Evolutionary conservation across 371 early-diverging fungal species (phyloP).

Genomic region (Mucor mucedo): DNA sequence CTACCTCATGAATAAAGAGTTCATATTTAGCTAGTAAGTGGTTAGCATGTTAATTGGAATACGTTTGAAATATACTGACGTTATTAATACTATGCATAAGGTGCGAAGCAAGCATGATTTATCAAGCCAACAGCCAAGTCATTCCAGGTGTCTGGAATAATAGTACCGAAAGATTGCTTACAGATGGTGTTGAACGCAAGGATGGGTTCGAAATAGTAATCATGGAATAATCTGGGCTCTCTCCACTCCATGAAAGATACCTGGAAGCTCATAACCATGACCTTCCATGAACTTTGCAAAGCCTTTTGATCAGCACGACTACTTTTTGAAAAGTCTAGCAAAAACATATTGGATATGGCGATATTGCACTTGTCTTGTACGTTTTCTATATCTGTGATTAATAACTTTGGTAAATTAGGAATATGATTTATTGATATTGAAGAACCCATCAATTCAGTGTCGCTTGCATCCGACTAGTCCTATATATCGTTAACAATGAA

Average conservation of each 20-base stretch:
- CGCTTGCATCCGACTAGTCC: too few species aligned
- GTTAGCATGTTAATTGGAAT: slow-evolving; percentile 14
- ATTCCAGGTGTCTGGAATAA: slow-evolving; percentile 22
- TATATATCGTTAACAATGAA: too few species aligned
- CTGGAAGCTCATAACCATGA: slow-evolving; percentile 11
- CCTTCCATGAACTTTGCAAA: not conserved
- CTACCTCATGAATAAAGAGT: too few species aligned
- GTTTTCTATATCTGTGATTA: too few species aligned
- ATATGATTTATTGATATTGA: too few species aligned
- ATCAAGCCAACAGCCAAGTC: slow-evolving; percentile 17
- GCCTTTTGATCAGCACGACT: too few species aligned
- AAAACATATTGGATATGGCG: too few species aligned
- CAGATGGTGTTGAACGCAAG: slow-evolving; percentile 14
- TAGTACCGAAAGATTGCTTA: slow-evolving; percentile 17
- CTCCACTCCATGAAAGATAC: slow-evolving; percentile 11
- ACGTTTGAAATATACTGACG: slow-evolving; percentile 12
- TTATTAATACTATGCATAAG: slow-evolving; percentile 9
- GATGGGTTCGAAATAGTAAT: slow-evolving; percentile 16
- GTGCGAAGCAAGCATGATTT: slow-evolving; percentile 20
- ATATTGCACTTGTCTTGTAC: too few species aligned
- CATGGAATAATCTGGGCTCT: slow-evolving; percentile 12
- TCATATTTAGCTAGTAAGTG: slow-evolving; percentile 7
- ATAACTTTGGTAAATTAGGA: too few species aligned
- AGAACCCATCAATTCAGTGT: too few species aligned
- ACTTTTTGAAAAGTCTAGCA: too few species aligned